These are phyloP conservation scores for Theobroma cacao DNA, from an alignment of 345 rosid genomes.

Conservation along the genomic window DNA sequence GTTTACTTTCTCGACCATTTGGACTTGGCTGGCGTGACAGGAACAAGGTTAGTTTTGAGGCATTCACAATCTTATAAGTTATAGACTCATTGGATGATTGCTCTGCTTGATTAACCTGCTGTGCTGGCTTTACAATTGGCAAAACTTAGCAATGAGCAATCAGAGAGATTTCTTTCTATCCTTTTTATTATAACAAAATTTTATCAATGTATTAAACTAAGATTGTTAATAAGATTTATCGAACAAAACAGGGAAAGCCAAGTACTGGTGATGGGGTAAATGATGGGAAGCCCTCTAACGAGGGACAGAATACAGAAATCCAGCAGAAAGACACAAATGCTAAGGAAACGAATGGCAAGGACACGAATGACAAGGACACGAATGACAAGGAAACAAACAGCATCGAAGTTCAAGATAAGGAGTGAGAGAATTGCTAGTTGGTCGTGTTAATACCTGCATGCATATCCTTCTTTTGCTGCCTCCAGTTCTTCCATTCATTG, in stretches of 20 bases:
- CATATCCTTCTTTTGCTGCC: neutral
- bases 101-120: neutral
- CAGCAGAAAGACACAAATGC: constrained; percentile 32
- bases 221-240: constrained; percentile 5
- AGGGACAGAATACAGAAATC: constrained; percentile 33
- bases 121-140: neutral
- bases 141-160: neutral
- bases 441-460: neutral
- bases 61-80: neutral
- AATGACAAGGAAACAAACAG: constrained; percentile 28
- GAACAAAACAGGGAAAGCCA: constrained; percentile 45
- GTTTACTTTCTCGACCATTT: constrained; percentile 86
- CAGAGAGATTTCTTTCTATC: neutral
- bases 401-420: constrained; percentile 24
- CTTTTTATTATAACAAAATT: neutral
- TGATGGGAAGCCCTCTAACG: constrained; percentile 49
- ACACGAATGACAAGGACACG: constrained; percentile 27
- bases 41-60: constrained; percentile 61
- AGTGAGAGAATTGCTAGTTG: constrained; percentile 22
- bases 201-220: neutral
- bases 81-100: neutral
- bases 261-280: constrained; percentile 27
- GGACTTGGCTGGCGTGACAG: constrained; percentile 98
- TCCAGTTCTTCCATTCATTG: constrained; percentile 9
- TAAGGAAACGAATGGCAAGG: constrained; percentile 23